phyloP scores from a whole-genome alignment of 805 yeast genomes.

The Kodamaea fukazawae region DNA sequence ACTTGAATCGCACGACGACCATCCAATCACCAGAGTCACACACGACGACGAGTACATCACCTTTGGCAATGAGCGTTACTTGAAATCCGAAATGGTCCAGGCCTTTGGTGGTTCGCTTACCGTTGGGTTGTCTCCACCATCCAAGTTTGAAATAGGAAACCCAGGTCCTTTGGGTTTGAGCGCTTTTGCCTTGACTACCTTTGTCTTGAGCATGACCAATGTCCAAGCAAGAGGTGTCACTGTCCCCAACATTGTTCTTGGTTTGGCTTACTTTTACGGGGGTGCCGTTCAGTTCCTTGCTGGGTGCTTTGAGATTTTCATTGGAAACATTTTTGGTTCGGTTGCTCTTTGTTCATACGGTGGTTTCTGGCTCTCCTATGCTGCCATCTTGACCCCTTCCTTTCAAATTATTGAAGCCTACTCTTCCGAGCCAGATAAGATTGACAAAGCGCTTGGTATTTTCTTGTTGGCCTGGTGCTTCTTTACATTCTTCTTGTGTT shows the following conservation, averaged over 20 bases:
- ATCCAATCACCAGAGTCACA: slow-evolving; percentile 1
- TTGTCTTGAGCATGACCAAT: slow-evolving; percentile 62
- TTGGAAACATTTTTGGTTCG: slow-evolving; percentile 75
- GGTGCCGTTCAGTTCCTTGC: slow-evolving; percentile 70
- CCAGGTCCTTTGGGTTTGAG: slow-evolving; percentile 76
- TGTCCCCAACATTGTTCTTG: slow-evolving; percentile 59
- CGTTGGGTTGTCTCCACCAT: slow-evolving; percentile 54
- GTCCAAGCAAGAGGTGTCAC: slow-evolving; percentile 66
- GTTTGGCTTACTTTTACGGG: slow-evolving; percentile 68
- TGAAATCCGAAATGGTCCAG: slow-evolving; percentile 52
- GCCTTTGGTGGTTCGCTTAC: slow-evolving; percentile 85
- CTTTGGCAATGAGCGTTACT: slow-evolving; percentile 70
- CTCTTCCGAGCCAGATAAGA: slow-evolving; percentile 21
- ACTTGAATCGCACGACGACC: slow-evolving; percentile 1
- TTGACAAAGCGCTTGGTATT: slow-evolving; percentile 36
- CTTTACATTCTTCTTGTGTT: slow-evolving; percentile 41
- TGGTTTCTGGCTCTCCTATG: slow-evolving; percentile 78
- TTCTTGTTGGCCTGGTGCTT: slow-evolving; percentile 44
- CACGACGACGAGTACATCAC: slow-evolving; percentile 60
- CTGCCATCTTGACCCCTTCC: slow-evolving; percentile 47
- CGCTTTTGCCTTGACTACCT: slow-evolving; percentile 67
- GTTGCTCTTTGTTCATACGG: slow-evolving; percentile 60
- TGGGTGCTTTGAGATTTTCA: slow-evolving; percentile 73
- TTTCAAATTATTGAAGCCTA: slow-evolving; percentile 40
- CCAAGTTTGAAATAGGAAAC: slow-evolving; percentile 48